A percentile compares a stretch with the other conserved stretches of the same genome.
Conservation (phyloP, 1,284 basidiomycete genomes). For the Inonotus obliquus region DNA sequence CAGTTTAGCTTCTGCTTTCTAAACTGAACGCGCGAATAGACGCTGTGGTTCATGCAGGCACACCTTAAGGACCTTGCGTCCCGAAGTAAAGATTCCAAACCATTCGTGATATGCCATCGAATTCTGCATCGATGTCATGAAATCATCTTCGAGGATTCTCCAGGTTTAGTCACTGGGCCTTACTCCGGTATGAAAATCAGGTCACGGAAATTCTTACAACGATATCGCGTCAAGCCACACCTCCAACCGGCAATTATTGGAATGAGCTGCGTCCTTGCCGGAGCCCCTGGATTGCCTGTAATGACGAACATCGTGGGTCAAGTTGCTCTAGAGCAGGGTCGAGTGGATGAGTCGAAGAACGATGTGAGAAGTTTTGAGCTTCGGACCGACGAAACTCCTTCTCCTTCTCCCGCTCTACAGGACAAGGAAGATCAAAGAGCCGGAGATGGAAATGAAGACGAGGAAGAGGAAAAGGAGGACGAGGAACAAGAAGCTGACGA, state of each 20-base stretch:
- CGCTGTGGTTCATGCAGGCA: conserved; percentile 97
- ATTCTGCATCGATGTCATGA: conserved; percentile 92
- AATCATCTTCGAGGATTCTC: conserved; percentile 92
- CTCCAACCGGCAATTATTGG: conserved; percentile 79
- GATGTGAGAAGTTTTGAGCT: conserved; percentile 46
- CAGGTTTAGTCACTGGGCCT: conserved; percentile 58
- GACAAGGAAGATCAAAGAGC: conserved; percentile 34
- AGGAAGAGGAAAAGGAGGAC: conserved; percentile 25
- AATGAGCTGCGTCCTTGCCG: conserved; percentile 78
- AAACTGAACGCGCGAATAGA: conserved; percentile 42
- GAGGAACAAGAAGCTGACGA: conserved; percentile 21
- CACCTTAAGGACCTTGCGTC: conserved; percentile 82
- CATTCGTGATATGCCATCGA: conserved; percentile 91
- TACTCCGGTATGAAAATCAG: conserved; percentile 55
- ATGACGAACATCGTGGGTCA: conserved; percentile 72
- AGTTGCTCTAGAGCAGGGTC: conserved; percentile 87
- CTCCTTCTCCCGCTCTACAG: conserved; percentile 8
- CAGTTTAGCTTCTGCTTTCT: background rate
- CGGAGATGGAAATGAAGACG: conserved; percentile 25
- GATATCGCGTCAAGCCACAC: conserved; percentile 69
- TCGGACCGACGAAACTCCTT: conserved; percentile 35
- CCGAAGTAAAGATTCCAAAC: conserved; percentile 60
- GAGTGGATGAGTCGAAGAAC: conserved; percentile 53
- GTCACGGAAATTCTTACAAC: conserved; percentile 42
- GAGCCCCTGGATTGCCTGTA: conserved; percentile 71